Evolutionary conservation across 2,329 filamentous ascomycete genomes (phyloP).

Genomic region (Grosmannia clavigera): DNA sequence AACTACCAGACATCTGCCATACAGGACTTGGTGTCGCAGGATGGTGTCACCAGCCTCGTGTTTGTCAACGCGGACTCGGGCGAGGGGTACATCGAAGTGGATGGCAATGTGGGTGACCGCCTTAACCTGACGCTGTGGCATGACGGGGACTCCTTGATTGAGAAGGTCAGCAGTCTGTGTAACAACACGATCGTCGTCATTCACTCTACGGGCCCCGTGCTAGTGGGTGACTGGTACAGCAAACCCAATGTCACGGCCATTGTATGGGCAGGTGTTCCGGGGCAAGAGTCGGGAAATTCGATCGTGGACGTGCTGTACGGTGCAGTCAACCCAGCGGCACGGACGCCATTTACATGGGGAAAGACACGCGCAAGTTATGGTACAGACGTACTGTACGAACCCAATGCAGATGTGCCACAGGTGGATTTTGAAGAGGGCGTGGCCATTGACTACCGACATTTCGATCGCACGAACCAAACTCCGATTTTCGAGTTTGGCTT

Average conservation of each 20-base stretch:
- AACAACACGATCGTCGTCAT: constrained; percentile 89
- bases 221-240: constrained; percentile 62
- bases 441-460: constrained; percentile 71
- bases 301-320: constrained; percentile 75
- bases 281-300: constrained; percentile 70
- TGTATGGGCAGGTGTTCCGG: constrained; percentile 68
- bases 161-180: constrained; percentile 64
- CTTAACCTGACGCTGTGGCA: constrained; percentile 89
- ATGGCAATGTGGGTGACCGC: constrained; percentile 76
- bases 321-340: constrained; percentile 61
- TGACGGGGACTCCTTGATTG: constrained; percentile 66
- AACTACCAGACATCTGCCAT: constrained; percentile 52
- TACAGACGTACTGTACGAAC: constrained; percentile 50
- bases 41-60: constrained; percentile 62
- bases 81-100: constrained; percentile 75
- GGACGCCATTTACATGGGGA: constrained; percentile 72
- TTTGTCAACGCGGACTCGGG: constrained; percentile 83
- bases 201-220: constrained; percentile 70
- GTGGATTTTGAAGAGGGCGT: constrained; percentile 63
- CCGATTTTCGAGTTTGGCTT: constrained; percentile 74
- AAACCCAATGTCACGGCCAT: constrained; percentile 74
- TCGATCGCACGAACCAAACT: constrained; percentile 52
- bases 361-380: constrained; percentile 55
- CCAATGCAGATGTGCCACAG: constrained; percentile 53
- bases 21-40: constrained; percentile 44